Conservation (phyloP, 257 asterid species). For the Prunella vulgaris region DNA sequence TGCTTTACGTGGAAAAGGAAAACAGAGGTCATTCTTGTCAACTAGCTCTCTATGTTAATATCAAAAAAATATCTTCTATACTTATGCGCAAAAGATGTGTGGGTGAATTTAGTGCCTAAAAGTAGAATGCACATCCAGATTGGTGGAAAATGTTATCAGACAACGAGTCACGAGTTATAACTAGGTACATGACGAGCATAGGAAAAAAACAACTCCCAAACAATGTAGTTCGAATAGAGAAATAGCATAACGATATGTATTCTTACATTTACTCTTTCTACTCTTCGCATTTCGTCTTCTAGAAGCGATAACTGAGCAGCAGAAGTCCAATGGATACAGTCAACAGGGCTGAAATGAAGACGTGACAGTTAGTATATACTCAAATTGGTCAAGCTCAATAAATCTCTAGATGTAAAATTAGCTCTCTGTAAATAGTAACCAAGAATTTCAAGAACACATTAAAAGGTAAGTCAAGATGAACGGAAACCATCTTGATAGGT, state of each 20-base stretch:
- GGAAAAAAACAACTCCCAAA: constrained; percentile 8
- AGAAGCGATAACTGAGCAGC: constrained; percentile 94
- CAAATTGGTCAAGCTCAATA: constrained; percentile 5
- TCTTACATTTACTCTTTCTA: constrained; percentile 95
- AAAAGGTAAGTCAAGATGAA: background rate
- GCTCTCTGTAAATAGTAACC: constrained; percentile 12
- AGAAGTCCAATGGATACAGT: constrained; percentile 95
- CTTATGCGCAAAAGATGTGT: background rate
- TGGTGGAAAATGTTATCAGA: background rate
- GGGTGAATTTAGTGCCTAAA: background rate
- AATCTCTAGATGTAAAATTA: background rate
- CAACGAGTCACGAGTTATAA: background rate
- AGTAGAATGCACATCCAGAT: background rate
- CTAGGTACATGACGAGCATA: background rate
- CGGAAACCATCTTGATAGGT: background rate
- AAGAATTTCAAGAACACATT: background rate
- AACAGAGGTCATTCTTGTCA: background rate
- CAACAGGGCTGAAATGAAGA: constrained; percentile 85
- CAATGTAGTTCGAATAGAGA: background rate
- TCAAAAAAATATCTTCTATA: background rate
- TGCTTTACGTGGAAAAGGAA: background rate
- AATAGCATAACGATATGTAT: background rate
- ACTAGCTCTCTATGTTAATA: background rate
- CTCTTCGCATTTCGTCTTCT: constrained; percentile 98
- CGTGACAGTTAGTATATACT: constrained; percentile 17